These are phyloP conservation scores for Crassisporium funariophilum DNA, from an alignment of 768 basidiomycete species.

Conservation along the genomic window DNA sequence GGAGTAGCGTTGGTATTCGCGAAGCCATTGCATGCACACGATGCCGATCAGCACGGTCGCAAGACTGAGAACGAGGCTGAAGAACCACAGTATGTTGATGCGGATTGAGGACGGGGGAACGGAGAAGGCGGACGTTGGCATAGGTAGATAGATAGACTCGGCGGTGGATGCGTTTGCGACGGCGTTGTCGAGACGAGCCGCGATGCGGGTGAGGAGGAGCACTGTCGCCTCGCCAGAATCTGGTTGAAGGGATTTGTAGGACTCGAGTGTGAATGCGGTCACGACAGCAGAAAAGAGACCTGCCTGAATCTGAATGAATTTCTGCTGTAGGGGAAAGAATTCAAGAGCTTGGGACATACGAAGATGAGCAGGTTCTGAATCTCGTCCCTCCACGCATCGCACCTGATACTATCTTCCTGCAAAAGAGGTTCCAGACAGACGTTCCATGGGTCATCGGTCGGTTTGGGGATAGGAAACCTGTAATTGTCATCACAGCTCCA, in stretches of 20 bases:
- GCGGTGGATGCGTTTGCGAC: too few species aligned
- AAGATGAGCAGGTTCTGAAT: constrained; percentile 22
- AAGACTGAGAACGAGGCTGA: constrained; percentile 24
- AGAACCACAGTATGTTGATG: constrained; percentile 25
- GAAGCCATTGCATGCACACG: constrained; percentile 27
- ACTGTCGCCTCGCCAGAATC: constrained; percentile 16
- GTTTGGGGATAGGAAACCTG: constrained; percentile 2
- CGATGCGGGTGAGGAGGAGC: too few species aligned
- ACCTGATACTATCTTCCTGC: constrained; percentile 1
- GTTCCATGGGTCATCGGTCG: constrained; percentile 2
- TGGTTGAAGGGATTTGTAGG: constrained; percentile 15
- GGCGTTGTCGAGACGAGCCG: too few species aligned
- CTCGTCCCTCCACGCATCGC: constrained; percentile 18
- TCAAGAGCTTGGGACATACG: constrained; percentile 14
- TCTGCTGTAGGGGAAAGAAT: not conserved
- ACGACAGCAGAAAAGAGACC: constrained; percentile 21
- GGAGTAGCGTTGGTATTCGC: constrained; percentile 23
- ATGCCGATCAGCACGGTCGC: constrained; percentile 24
- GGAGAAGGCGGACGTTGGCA: constrained; percentile 10
- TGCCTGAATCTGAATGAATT: constrained; percentile 26
- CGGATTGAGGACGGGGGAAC: constrained; percentile 14
- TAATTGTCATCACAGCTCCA: constrained; percentile 5
- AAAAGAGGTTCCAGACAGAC: not conserved
- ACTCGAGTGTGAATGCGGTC: constrained; percentile 21
- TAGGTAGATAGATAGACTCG: too few species aligned